Conservation (phyloP, 31 red algal genomes). For the Bonnemaisonia californica region DNA sequence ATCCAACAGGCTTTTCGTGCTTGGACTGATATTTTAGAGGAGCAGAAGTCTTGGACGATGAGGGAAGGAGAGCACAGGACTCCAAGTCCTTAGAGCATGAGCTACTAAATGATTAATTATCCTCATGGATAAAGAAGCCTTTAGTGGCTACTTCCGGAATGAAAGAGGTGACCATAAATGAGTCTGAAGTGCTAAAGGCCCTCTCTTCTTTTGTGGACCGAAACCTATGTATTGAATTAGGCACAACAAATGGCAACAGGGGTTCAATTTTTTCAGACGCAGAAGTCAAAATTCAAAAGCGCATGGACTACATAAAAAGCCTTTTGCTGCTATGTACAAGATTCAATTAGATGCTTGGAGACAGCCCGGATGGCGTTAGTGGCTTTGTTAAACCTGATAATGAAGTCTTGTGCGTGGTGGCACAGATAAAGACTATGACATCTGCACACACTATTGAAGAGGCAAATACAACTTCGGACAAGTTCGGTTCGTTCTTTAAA, state of each 20-base stretch:
- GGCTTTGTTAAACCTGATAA: neutral
- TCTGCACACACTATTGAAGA: neutral
- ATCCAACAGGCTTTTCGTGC: neutral
- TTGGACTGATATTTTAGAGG: neutral
- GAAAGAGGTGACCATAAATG: conserved; percentile 9
- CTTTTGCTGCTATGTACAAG: neutral
- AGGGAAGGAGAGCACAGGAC: neutral
- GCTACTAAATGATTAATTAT: neutral
- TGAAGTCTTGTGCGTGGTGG: neutral
- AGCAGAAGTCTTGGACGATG: neutral
- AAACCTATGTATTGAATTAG: too few relatives aligned
- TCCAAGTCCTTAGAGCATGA: neutral
- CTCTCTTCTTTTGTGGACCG: neutral
- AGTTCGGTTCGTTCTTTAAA: neutral
- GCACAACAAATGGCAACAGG: neutral
- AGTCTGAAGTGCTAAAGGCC: conserved; percentile 9
- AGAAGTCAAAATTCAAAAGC: neutral
- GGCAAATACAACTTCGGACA: neutral
- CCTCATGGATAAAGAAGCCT: conserved; percentile 31
- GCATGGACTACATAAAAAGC: neutral
- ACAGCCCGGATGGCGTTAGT: conserved; percentile 12
- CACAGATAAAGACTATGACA: conserved; percentile 34
- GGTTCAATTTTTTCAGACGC: neutral
- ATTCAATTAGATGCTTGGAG: neutral
- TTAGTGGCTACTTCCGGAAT: conserved; percentile 6